phyloP scores from a whole-genome alignment of 2,329 filamentous ascomycete species.

The Penicillium janthinellum region DNA sequence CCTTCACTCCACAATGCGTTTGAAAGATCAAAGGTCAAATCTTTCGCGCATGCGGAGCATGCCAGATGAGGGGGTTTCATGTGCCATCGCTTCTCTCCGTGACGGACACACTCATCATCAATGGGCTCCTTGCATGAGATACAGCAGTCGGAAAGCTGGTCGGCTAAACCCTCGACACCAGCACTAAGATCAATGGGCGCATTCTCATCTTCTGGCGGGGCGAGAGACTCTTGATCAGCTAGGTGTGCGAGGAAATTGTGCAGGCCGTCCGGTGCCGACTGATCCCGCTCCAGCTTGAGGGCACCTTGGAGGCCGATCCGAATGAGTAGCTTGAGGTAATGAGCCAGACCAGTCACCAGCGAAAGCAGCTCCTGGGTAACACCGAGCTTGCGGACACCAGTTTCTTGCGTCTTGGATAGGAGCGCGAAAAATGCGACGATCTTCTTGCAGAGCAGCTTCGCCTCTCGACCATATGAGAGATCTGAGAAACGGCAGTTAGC shows the following conservation, averaged over 20 bases:
- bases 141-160: constrained; percentile 83
- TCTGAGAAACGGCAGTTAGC: constrained; percentile 52
- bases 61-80: constrained; percentile 67
- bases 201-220: constrained; percentile 64
- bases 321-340: constrained; percentile 96
- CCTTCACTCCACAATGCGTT: constrained; percentile 71
- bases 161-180: constrained; percentile 67
- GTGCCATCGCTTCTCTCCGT: constrained; percentile 79
- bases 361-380: constrained; percentile 99
- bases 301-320: constrained; percentile 94
- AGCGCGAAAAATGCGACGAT: constrained; percentile 97
- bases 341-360: constrained; percentile 90
- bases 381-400: constrained; percentile 83
- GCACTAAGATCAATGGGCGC: constrained; percentile 64
- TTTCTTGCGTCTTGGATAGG: constrained; percentile 91
- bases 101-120: constrained; percentile 86
- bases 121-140: constrained; percentile 79
- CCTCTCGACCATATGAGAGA: constrained; percentile 88
- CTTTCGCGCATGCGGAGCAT: constrained; percentile 70
- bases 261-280: constrained; percentile 70
- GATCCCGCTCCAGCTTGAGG: constrained; percentile 85
- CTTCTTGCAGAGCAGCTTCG: constrained; percentile 99
- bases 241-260: constrained; percentile 83
- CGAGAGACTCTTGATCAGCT: constrained; percentile 75
- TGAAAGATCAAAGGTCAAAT: constrained; percentile 68